phyloP scores from a whole-genome alignment of 257 asterid genomes.

The Nyctanthes arbortristis region DNA sequence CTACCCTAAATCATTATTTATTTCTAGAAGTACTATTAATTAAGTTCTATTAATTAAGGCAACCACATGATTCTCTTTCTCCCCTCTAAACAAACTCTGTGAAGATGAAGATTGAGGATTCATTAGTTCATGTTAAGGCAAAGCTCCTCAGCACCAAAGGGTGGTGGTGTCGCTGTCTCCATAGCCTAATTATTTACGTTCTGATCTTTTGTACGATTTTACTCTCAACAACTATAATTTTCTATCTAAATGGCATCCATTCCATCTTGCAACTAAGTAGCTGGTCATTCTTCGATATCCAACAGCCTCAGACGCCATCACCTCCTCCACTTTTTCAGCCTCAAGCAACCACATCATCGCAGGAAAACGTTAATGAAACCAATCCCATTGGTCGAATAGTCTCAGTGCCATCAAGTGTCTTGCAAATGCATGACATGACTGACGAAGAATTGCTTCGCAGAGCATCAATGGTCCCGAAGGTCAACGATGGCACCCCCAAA shows the following conservation, averaged over 20 bases:
- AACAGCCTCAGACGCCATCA: no score
- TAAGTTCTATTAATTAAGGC: no score
- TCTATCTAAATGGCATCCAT: neutral
- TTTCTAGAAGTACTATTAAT: no score
- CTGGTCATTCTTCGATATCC: neutral
- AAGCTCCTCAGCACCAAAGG: neutral
- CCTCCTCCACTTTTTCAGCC: neutral
- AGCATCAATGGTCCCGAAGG: slow-evolving; percentile 14
- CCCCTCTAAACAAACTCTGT: no score
- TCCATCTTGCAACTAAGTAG: neutral
- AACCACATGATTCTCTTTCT: no score
- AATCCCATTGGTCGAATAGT: no score
- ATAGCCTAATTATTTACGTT: neutral
- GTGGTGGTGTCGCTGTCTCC: no score
- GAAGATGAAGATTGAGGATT: neutral
- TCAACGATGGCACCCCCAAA: neutral
- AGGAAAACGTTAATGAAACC: neutral
- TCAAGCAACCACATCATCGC: neutral
- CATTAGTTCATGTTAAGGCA: no score
- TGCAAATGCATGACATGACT: slow-evolving; percentile 8
- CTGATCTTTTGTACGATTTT: neutral
- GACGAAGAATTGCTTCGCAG: slow-evolving; percentile 13
- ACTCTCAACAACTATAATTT: neutral
- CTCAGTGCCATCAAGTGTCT: neutral
- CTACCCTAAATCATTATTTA: no score